Evolutionary conservation across 1,139 yeast genomes (phyloP).

Genomic region (Wickerhamomyces sp.): DNA sequence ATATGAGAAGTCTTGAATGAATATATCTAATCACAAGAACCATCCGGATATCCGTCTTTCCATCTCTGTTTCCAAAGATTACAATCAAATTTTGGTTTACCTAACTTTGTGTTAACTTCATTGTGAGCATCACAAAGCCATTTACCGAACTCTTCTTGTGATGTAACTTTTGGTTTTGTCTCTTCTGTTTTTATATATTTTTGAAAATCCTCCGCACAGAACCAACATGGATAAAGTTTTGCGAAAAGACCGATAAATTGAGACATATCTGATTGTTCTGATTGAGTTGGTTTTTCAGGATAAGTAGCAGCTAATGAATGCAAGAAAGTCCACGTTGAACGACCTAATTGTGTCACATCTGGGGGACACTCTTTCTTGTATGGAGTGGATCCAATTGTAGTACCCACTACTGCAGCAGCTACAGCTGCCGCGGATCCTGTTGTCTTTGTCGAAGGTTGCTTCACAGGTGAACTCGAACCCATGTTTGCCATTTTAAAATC

Average conservation of each 20-base stretch:
- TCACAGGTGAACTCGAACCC: slow-evolving; percentile 25
- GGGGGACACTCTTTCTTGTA: slow-evolving; percentile 68
- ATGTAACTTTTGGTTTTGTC: slow-evolving; percentile 61
- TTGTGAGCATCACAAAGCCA: slow-evolving; percentile 98
- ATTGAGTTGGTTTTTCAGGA: slow-evolving; percentile 60
- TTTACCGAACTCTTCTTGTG: slow-evolving; percentile 74
- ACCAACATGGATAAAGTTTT: slow-evolving; percentile 89
- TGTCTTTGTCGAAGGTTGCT: slow-evolving; percentile 12
- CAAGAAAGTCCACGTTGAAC: slow-evolving; percentile 87
- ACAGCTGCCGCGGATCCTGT: slow-evolving; percentile 10
- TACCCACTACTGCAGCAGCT: slow-evolving; percentile 16
- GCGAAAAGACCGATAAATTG: slow-evolving; percentile 70
- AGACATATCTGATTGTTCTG: slow-evolving; percentile 66
- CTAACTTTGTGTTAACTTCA: slow-evolving; percentile 76
- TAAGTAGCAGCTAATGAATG: slow-evolving; percentile 90
- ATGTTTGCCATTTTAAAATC: slow-evolving; percentile 67
- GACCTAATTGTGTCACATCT: slow-evolving; percentile 76
- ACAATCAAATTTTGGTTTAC: slow-evolving; percentile 84
- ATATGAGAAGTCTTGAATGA: no score
- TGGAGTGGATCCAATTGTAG: slow-evolving; percentile 12
- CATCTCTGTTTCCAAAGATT: slow-evolving; percentile 88
- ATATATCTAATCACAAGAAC: slow-evolving; percentile 15
- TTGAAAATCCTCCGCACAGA: slow-evolving; percentile 84
- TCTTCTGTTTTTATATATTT: slow-evolving; percentile 44
- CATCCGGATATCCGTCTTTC: slow-evolving; percentile 68